Evolutionary conservation across 176 grass and related monocot species (phyloP).

Genomic region (Secale cereale): DNA sequence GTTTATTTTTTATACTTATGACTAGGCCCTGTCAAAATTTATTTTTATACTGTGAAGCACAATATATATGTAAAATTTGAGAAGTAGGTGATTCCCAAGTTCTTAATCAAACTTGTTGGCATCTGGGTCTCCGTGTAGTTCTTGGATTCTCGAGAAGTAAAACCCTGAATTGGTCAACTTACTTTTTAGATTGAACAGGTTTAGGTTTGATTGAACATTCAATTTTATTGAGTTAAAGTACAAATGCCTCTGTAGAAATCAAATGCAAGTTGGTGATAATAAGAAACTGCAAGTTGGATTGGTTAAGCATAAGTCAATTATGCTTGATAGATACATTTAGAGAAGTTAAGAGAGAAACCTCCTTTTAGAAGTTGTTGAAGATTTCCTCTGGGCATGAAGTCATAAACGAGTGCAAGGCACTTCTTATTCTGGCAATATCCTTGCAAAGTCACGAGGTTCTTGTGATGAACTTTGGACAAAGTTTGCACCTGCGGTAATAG

Average conservation of each 20-base stretch:
- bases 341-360: constrained; percentile 1
- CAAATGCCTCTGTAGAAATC: background rate
- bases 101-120: background rate
- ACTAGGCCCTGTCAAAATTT: background rate
- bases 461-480: constrained; percentile 38
- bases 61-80: background rate
- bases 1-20: background rate
- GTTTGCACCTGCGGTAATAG: constrained; percentile 16
- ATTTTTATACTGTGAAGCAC: background rate
- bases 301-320: background rate
- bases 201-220: background rate
- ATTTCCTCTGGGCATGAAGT: constrained; percentile 46
- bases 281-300: background rate
- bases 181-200: background rate
- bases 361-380: constrained; percentile 45
- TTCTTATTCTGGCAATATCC: constrained; percentile 47
- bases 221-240: background rate
- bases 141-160: background rate
- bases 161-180: background rate
- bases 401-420: constrained; percentile 38
- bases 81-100: no score
- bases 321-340: background rate
- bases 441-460: constrained; percentile 39
- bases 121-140: background rate
- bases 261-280: background rate